Base-by-base conservation (phyloP, 2,329 filamentous ascomycete genomes). In the Penicillium sp. region DNA sequence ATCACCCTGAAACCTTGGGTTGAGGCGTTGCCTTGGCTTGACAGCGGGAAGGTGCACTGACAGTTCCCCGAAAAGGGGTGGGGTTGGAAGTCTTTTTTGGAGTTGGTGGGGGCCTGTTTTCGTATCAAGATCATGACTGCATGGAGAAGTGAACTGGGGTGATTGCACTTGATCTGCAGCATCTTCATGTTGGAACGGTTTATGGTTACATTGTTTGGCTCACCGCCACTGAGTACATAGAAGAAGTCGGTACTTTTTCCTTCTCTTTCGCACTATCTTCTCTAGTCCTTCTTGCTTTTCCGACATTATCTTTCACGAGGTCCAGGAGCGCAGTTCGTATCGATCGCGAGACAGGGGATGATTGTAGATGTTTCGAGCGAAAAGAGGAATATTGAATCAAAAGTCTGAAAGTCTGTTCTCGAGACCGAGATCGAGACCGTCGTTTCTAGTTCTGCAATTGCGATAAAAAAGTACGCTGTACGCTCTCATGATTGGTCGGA, bases 1-100 rank as follows among this genome's bases (percentile, higher is more conserved):
- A 63, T 62, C 51, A 64, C 55, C 62, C 62, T 67, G 63, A 66
- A 67, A 64, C 63, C 16, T 33, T 33, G 57, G 49, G 6, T 53
- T 51, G 53, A 62, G 58, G 58, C 55, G 54, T 54, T 44, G 26
- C 19, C 46, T 55, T 54, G 53, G 55, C 33, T 50, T 65, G 64
- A 63, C 63, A 64, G 60, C 58, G 60, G 62, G 42, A 26, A 49
- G 59, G 53, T 48, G 54, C 58, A 58, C 58, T 59, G 57, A 62
- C 54, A 29, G 11, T 27, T 25, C 27, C 37, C 50, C 23, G 46
- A 48, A 49, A 54, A 43, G 54, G 43, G 53, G 47, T 50, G 54
- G 53, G 54, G 51, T 51, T 33, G 1, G 19, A 7, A 16, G 5
- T 16, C 31, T 33, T 33, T 48, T 16, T 14, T 13, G 25, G 14